Evolutionary conservation across 306 rosid species (phyloP), one percentile per base, ranked within the genome.

Genomic region (Cyclanthera cordifolia): DNA sequence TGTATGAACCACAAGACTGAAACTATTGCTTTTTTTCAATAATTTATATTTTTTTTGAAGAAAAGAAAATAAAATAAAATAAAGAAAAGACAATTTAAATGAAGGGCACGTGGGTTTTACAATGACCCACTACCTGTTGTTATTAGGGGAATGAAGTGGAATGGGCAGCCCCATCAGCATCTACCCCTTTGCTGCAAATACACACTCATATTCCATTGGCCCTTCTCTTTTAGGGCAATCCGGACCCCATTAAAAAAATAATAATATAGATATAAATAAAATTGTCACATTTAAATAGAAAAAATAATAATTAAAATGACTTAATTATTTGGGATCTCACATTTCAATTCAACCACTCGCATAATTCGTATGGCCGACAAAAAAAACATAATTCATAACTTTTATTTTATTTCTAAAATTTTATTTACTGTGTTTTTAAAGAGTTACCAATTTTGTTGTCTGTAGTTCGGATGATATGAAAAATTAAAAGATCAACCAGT

Each of bases 151-250:
- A 46, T 6, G 51, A 41, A 46, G 13, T 34, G 6, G 53, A 64
- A 41, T 43, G 70, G 53, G 37, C 45, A 64, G 32, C 69, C 70
- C 70, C 53, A 21, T 64, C 70, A 64, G 0, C 53, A 43, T 23
- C 53, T 25, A 52, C 45, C 16, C 0, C 17, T 41, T 64, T 19
- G 17, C 32, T 43, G 6, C 1, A 43, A 64, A 11, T 19, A 12
- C 11, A 63, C 51, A 11, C 64, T 57, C 50, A 11, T 8, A n/a
- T 8, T 9, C 16, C 2, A 32, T 13, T 64, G 53, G 0, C 13
- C 70, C 21, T 23, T 41, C 23, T 64, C 19, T 43, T 64, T 64
- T 64, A 3, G 28, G 51, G 12, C n/a, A 63, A 28, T 63, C 10
- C 10, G 51, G 34, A 24, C 60, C 59, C 60, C 60, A 9, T 54